These are phyloP conservation scores for Helicocarpus griseus DNA, from an alignment of 2,329 filamentous ascomycete genomes.

Conservation along the genomic window DNA sequence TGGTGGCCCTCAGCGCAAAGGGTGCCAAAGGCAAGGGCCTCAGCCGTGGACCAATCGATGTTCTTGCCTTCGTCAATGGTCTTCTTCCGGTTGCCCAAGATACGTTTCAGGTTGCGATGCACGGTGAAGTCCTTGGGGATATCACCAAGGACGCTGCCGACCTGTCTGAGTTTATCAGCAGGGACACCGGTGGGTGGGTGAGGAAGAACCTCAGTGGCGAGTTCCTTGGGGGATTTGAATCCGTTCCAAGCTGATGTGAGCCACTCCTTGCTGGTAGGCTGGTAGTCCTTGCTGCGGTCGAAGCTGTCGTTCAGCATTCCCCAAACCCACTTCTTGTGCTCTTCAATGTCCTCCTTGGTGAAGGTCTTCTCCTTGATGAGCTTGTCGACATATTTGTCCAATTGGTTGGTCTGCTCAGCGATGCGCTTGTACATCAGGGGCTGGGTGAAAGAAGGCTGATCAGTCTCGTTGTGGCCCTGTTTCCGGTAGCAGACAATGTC, in stretches of 20 bases:
- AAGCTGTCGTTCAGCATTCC: constrained; percentile 98
- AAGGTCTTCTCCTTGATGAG: constrained; percentile 83
- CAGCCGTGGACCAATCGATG: constrained; percentile 96
- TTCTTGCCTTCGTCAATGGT: constrained; percentile 82
- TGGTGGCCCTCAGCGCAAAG: constrained; percentile 91
- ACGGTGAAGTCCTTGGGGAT: constrained; percentile 77
- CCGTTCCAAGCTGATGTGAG: constrained; percentile 98
- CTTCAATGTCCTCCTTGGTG: constrained; percentile 93
- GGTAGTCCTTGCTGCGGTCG: constrained; percentile 92
- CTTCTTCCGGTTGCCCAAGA: constrained; percentile 81
- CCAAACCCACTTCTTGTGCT: constrained; percentile 99
- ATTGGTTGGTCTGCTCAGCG: constrained; percentile 67
- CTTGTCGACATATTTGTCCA: constrained; percentile 87
- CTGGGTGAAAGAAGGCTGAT: constrained; percentile 99
- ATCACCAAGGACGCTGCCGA: constrained; percentile 69
- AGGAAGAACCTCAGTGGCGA: constrained; percentile 86
- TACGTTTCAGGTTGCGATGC: constrained; percentile 96
- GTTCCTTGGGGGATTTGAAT: constrained; percentile 97
- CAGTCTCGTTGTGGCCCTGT: constrained; percentile 98
- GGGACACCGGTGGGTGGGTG: constrained; percentile 82
- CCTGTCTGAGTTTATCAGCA: constrained; percentile 62
- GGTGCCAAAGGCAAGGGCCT: constrained; percentile 88
- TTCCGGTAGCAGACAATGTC: constrained; percentile 99
- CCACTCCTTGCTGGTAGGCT: constrained; percentile 95
- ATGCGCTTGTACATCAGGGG: constrained; percentile 99